Base-by-base conservation (phyloP, 139 green algal genomes). In the Ettlia oleoabundans region DNA sequence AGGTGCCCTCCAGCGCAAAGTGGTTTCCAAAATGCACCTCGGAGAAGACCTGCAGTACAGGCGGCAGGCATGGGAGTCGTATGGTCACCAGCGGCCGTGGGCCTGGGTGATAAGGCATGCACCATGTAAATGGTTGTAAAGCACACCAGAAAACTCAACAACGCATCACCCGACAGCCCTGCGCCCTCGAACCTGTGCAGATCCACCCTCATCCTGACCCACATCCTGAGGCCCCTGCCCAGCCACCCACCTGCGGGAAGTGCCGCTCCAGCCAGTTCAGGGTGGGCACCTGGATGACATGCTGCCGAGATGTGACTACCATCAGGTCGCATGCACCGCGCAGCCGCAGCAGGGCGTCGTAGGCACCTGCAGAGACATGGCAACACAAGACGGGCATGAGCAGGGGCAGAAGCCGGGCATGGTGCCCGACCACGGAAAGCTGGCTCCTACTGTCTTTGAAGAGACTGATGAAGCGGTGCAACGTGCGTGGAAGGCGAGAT, bases 21-120 rank as follows among this genome's bases (percentile, higher is more conserved):
- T 99, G 96, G 87, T 99, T 99, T 37, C 96, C 96, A 93, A 99
- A 99, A 88, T 98, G 95, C 0, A 99, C 93, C 6, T 92, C 78
- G 30, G 38, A 19, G 66, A 92, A 92, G 15, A 88, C 53, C 78
- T 84, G 78, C 51, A 76, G 3, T 24, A 19, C 9, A 26, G 47
- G 28, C 32, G 43, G 53, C 30, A 33, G n/a, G 76, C 18, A 22
- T 18, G 47, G 19, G 13, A 28, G 51, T 8, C n/a, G n/a, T n/a
- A n/a, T n/a, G n/a, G n/a, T n/a, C n/a, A n/a, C n/a, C n/a, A n/a
- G n/a, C n/a, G 47, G 10, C 47, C 47, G 13, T 58, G 47, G 47
- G 47, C 55, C 55, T 65, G 55, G 18, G 21, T 65, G 55, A 65
- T 7, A 30, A 15, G 24, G 26, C 58, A 33, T 32, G 24, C 58